Conservation (phyloP, 768 basidiomycete genomes). For the Clitopilus hobsonii region DNA sequence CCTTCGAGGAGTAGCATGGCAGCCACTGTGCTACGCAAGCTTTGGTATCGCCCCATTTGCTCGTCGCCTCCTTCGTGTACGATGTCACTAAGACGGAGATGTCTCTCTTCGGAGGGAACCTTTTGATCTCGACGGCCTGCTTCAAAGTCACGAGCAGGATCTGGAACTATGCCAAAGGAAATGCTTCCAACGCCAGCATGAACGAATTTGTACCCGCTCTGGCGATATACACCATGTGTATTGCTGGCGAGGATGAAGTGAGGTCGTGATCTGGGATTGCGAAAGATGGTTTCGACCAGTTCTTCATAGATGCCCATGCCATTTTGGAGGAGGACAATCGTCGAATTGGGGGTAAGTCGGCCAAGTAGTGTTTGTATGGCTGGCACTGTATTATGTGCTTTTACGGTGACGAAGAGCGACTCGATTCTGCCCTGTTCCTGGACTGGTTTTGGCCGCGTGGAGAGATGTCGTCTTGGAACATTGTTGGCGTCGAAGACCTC, state of each 20-base stretch:
- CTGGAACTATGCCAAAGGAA: conserved; percentile 77
- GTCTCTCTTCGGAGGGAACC: conserved; percentile 29
- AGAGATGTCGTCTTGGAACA: background rate
- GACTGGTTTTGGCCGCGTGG: background rate
- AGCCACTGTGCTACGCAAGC: conserved; percentile 65
- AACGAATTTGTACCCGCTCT: conserved; percentile 47
- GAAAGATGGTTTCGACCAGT: conserved; percentile 63
- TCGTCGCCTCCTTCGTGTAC: conserved; percentile 30
- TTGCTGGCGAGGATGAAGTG: conserved; percentile 83
- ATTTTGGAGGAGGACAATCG: conserved; percentile 91
- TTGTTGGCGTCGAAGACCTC: conserved; percentile 36
- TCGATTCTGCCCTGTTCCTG: conserved; percentile 44
- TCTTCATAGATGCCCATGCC: conserved; percentile 92
- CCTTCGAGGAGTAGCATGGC: conserved; percentile 51
- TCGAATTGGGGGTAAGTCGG: conserved; percentile 61
- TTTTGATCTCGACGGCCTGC: conserved; percentile 34
- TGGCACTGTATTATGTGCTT: conserved; percentile 60
- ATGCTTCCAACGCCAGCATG: conserved; percentile 70
- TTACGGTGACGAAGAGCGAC: conserved; percentile 79
- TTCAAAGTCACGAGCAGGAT: conserved; percentile 63
- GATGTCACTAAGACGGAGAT: conserved; percentile 52
- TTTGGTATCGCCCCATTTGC: conserved; percentile 41
- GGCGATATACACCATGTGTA: conserved; percentile 72
- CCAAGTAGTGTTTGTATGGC: conserved; percentile 57
- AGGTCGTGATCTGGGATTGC: conserved; percentile 67